These are phyloP conservation scores for Xylaria scruposa DNA, from an alignment of 495 filamentous ascomycete species.

Conservation along the genomic window DNA sequence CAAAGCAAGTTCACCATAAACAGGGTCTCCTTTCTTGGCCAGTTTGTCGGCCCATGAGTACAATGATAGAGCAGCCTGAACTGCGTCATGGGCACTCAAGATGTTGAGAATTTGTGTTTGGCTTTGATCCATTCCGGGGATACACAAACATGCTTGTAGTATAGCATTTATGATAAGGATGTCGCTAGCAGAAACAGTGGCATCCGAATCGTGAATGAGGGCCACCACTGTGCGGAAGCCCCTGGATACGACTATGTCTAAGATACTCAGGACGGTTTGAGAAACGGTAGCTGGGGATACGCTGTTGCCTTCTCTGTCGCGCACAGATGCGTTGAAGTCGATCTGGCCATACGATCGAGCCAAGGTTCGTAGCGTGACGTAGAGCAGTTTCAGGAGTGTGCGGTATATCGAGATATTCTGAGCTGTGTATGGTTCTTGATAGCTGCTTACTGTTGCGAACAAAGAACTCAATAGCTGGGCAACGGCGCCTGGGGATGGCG, in stretches of 20 bases:
- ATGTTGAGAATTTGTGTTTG: constrained; percentile 70
- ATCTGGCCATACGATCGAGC: constrained; percentile 31
- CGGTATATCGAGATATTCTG: constrained; percentile 77
- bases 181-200: constrained; percentile 65
- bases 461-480: constrained; percentile 66
- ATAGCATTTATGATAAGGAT: constrained; percentile 89
- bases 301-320: constrained; percentile 45
- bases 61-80: constrained; percentile 82
- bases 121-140: constrained; percentile 68
- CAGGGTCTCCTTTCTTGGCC: constrained; percentile 76
- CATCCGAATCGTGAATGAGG: constrained; percentile 67
- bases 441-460: constrained; percentile 70
- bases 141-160: constrained; percentile 77
- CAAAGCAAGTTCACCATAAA: constrained; percentile 90
- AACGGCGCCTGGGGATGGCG: constrained; percentile 65
- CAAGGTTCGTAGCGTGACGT: constrained; percentile 74
- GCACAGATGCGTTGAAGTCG: constrained; percentile 41
- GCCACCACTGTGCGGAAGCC: constrained; percentile 80
- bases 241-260: constrained; percentile 77
- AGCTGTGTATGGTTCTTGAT: constrained; percentile 67
- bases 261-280: constrained; percentile 70
- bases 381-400: constrained; percentile 81
- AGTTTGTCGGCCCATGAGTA: constrained; percentile 94
- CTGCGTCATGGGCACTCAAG: constrained; percentile 68
- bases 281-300: constrained; percentile 45